Percentiles rank a stretch among this genome's conserved stretches.
Conservation (phyloP, 2,329 filamentous ascomycete species). For the Macrophomina tecta region DNA sequence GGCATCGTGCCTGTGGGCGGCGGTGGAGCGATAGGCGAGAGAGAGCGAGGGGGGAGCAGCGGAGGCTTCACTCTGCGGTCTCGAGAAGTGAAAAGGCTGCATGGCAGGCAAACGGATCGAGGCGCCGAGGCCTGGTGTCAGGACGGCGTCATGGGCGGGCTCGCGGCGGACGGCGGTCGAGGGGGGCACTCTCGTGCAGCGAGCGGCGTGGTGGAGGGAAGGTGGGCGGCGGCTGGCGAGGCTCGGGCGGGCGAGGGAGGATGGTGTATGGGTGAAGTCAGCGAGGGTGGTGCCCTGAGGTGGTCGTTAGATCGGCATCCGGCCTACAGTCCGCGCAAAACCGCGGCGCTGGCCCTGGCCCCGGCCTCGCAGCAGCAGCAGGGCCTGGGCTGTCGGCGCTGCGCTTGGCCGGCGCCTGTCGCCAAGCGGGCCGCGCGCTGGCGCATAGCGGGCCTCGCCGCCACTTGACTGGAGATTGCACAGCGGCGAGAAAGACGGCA, state of each 20-base stretch:
- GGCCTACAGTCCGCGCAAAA: constrained; percentile 24
- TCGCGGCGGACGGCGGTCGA: not conserved
- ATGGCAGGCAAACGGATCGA: constrained; percentile 21
- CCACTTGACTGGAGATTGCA: constrained; percentile 13
- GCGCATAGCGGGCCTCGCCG: constrained; percentile 22
- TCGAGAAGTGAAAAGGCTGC: constrained; percentile 23
- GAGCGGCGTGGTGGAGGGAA: not conserved
- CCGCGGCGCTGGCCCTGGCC: constrained; percentile 12
- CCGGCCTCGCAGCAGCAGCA: constrained; percentile 6
- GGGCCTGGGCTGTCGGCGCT: constrained; percentile 6
- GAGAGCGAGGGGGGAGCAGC: constrained; percentile 5
- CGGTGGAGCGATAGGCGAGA: constrained; percentile 15
- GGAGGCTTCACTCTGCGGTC: constrained; percentile 1
- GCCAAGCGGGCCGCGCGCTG: constrained; percentile 22
- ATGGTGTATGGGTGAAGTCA: constrained; percentile 9
- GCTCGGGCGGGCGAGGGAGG: not conserved
- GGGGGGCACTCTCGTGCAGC: not conserved
- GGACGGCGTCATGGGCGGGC: constrained; percentile 16
- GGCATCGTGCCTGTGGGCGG: not conserved
- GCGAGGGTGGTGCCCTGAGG: constrained; percentile 26
- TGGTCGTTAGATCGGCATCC: constrained; percentile 23
- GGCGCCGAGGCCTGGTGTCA: constrained; percentile 21
- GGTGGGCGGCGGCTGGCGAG: not conserved
- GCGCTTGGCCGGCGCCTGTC: constrained; percentile 17
- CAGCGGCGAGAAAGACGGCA: not conserved